phyloP scores from a whole-genome alignment of 2,329 filamentous ascomycete genomes.

The Claviceps maximensis region DNA sequence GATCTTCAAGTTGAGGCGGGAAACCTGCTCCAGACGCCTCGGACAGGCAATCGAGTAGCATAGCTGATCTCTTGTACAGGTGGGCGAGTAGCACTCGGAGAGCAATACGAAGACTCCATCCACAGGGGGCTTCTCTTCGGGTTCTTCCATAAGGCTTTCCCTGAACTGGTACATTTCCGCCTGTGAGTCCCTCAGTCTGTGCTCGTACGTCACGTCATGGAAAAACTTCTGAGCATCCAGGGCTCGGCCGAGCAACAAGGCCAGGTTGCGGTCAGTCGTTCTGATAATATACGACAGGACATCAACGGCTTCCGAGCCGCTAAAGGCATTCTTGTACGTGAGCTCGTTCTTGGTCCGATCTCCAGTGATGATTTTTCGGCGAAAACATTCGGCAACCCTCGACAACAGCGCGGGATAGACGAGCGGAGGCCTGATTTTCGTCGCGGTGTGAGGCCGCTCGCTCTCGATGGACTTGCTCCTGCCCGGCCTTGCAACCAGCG shows the following conservation, averaged over 20 bases:
- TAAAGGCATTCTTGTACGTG: conserved; percentile 95
- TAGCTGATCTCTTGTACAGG: conserved; percentile 85
- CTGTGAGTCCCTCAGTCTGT: conserved; percentile 83
- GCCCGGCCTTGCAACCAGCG: conserved; percentile 43
- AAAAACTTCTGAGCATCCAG: conserved; percentile 98
- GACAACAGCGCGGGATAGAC: conserved; percentile 91
- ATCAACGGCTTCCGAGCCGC: conserved; percentile 88
- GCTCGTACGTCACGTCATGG: conserved; percentile 97
- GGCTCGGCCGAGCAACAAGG: conserved; percentile 76
- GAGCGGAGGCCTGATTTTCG: conserved; percentile 59
- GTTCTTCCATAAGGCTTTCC: conserved; percentile 77
- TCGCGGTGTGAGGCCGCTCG: conserved; percentile 42
- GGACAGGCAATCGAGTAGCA: conserved; percentile 98
- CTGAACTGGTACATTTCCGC: conserved; percentile 95
- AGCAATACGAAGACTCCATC: conserved; percentile 94
- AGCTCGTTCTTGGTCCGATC: conserved; percentile 94
- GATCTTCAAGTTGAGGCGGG: conserved; percentile 82
- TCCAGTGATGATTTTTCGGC: conserved; percentile 70
- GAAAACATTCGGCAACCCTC: conserved; percentile 84
- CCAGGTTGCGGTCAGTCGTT: conserved; percentile 89
- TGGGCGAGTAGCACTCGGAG: conserved; percentile 96
- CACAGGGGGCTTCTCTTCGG: conserved; percentile 58
- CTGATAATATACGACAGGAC: conserved; percentile 93
- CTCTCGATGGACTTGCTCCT: conserved; percentile 41
- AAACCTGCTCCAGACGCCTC: conserved; percentile 84